Evolutionary conservation across 2,329 filamentous ascomycete species (phyloP).

Genomic region (Pseudocercospora musae): DNA sequence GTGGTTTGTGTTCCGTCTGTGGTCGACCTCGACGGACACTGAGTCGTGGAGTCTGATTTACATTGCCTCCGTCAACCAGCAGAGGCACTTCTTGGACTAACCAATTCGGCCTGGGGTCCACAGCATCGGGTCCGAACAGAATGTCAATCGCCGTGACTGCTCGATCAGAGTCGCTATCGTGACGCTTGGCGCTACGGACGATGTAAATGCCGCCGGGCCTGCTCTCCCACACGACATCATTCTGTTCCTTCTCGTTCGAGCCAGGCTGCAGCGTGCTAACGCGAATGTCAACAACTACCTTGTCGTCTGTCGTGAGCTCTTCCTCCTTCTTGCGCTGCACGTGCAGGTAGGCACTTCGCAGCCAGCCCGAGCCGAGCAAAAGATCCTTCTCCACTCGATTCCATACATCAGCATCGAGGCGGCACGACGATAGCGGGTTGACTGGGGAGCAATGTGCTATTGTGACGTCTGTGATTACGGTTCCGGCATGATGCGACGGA

Average conservation of each 20-base stretch:
- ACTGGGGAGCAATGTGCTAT: constrained; percentile 71
- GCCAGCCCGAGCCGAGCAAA: constrained; percentile 71
- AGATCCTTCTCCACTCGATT: constrained; percentile 86
- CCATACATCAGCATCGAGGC: constrained; percentile 70
- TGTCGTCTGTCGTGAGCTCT: constrained; percentile 70
- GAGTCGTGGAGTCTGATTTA: constrained; percentile 67
- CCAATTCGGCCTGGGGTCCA: constrained; percentile 86
- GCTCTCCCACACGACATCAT: constrained; percentile 70
- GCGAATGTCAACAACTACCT: constrained; percentile 73
- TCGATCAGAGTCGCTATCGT: constrained; percentile 70
- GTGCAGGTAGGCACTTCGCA: constrained; percentile 74
- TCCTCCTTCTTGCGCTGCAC: constrained; percentile 82
- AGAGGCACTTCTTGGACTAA: constrained; percentile 70
- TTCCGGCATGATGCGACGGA: constrained; percentile 78
- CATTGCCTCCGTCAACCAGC: constrained; percentile 61
- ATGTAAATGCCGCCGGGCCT: constrained; percentile 78
- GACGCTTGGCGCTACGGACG: constrained; percentile 66
- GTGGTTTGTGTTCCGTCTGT: constrained; percentile 53
- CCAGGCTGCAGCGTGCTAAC: constrained; percentile 71
- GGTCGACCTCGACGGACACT: constrained; percentile 72
- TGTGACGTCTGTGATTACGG: constrained; percentile 81
- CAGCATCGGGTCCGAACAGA: constrained; percentile 84
- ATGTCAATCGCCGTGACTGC: constrained; percentile 81
- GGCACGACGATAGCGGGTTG: constrained; percentile 52
- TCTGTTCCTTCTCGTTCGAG: constrained; percentile 53